A percentile compares a stretch with the other conserved stretches of the same genome.
Conservation (phyloP, 1,284 basidiomycete genomes). For the Violaceomyces palustris region DNA sequence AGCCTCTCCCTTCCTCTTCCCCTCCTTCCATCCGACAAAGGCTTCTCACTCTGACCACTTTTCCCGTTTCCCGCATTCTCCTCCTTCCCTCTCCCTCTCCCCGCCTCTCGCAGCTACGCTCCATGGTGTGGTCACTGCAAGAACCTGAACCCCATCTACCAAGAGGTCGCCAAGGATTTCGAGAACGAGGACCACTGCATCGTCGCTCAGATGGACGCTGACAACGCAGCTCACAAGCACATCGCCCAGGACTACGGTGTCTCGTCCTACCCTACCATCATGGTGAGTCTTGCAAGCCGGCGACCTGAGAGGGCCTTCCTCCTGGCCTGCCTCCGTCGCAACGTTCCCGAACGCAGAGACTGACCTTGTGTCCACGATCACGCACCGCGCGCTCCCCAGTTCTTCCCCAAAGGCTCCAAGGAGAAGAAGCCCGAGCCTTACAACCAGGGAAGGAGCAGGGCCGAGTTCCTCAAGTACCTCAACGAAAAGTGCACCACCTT, state of each 20-base stretch:
- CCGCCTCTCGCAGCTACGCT: conserved; percentile 59
- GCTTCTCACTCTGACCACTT: no score
- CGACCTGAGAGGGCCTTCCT: not conserved
- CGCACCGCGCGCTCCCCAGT: conserved; percentile 54
- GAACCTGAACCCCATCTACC: conserved; percentile 77
- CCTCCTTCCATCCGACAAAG: no score
- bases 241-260: conserved; percentile 72
- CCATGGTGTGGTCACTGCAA: conserved; percentile 77
- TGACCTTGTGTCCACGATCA: not conserved
- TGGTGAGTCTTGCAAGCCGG: no score
- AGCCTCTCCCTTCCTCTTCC: no score
- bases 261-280: conserved; percentile 72
- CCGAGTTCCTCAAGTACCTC: conserved; percentile 61
- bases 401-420: conserved; percentile 71
- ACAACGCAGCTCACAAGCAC: conserved; percentile 71
- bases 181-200: conserved; percentile 75
- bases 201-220: conserved; percentile 84
- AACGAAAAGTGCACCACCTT: conserved; percentile 86
- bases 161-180: conserved; percentile 76
- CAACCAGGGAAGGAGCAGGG: conserved; percentile 64
- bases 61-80: no score
- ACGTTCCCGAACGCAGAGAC: not conserved
- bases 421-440: conserved; percentile 63
- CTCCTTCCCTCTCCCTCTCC: no score
- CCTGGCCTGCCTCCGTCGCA: not conserved